phyloP scores from a whole-genome alignment of 148 eudicot genomes.

The Silene conica region DNA sequence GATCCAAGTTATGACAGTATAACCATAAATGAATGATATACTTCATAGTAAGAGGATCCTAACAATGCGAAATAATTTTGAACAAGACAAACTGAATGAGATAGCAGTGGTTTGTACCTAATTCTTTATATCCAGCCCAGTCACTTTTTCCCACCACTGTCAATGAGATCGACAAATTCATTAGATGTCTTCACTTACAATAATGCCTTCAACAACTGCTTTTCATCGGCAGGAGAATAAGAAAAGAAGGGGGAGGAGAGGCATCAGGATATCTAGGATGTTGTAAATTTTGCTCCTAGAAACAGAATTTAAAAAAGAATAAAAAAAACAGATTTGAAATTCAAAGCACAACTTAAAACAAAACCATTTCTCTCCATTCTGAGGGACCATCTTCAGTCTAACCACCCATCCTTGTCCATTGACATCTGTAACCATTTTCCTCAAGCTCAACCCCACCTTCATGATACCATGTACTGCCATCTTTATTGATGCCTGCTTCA shows the following conservation, averaged over 20 bases:
- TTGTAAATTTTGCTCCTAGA: no score
- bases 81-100: no score
- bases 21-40: no score
- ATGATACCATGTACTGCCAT: no score
- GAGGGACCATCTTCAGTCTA: conserved; percentile 70
- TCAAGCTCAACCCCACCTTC: no score
- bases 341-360: not conserved
- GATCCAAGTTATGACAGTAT: no score
- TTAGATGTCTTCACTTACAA: conserved; percentile 62
- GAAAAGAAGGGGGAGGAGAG: not conserved
- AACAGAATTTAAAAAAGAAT: no score
- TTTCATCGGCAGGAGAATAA: not conserved
- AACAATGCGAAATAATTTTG: no score
- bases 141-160: conserved; percentile 99
- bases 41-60: no score
- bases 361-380: conserved; percentile 98
- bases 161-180: conserved; percentile 81
- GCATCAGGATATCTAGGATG: no score
- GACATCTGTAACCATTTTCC: conserved; percentile 86
- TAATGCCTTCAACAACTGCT: conserved; percentile 39
- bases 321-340: not conserved
- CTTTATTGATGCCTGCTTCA: no score
- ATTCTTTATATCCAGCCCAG: conserved; percentile 97
- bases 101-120: no score
- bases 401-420: conserved; percentile 99